Evolutionary conservation across 345 rosid species (phyloP).

Genomic region (Hibiscus syriacus): DNA sequence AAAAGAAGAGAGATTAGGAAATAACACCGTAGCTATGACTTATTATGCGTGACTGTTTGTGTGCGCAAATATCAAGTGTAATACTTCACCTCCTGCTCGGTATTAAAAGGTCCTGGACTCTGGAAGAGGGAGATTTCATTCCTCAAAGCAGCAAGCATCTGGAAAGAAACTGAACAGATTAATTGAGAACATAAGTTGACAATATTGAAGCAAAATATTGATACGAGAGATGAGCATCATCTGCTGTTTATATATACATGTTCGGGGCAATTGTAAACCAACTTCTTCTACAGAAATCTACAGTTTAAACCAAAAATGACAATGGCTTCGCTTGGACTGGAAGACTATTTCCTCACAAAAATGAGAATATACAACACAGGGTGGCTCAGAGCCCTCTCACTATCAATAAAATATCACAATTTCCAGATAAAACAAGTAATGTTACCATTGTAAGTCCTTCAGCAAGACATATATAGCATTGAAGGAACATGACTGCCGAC

Average conservation of each 20-base stretch:
- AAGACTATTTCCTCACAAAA: neutral
- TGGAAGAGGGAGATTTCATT: conserved; percentile 52
- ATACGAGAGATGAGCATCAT: neutral
- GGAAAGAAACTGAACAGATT: conserved; percentile 13
- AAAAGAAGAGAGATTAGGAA: neutral
- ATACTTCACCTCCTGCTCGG: conserved; percentile 62
- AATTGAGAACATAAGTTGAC: conserved; percentile 5
- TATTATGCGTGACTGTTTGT: too few species aligned
- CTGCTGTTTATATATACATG: conserved; percentile 1
- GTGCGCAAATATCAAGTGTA: neutral
- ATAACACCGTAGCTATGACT: neutral
- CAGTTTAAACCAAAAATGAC: neutral
- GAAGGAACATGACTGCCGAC: conserved; percentile 63
- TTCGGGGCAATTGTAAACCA: neutral
- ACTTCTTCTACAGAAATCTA: neutral
- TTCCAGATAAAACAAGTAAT: neutral
- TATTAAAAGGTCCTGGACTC: conserved; percentile 66
- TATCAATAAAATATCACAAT: neutral
- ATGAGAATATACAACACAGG: too few species aligned
- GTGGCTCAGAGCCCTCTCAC: neutral
- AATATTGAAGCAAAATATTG: neutral
- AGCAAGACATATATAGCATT: conserved; percentile 75
- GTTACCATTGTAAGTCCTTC: conserved; percentile 87
- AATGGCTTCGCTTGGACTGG: neutral
- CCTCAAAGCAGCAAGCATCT: conserved; percentile 89